phyloP scores from a whole-genome alignment of 805 yeast species.

The Spathaspora girioi region DNA sequence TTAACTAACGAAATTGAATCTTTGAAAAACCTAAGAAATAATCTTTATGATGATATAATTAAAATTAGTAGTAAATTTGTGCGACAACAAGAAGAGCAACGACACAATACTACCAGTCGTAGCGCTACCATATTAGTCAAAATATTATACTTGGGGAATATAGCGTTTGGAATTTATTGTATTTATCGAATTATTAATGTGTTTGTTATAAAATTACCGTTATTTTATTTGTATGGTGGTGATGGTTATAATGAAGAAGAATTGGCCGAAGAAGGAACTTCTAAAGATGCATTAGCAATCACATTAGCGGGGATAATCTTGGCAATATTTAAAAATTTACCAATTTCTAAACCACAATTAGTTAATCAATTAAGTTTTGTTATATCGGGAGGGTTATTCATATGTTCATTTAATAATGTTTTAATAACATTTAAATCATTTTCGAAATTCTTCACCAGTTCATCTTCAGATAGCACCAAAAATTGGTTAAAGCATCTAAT shows the following conservation, averaged over 20 bases:
- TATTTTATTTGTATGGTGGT: conserved; percentile 12
- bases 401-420: conserved; percentile 65
- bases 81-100: conserved; percentile 13
- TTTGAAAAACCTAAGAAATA: conserved; percentile 25
- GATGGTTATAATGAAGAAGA: conserved; percentile 6
- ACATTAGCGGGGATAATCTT: conserved; percentile 42
- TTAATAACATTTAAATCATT: conserved; percentile 56
- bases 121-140: conserved; percentile 3
- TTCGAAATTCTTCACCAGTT: conserved; percentile 20
- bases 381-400: conserved; percentile 55
- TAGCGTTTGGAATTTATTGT: conserved; percentile 45
- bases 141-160: conserved; percentile 15
- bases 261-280: conserved; percentile 1
- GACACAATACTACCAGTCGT: conserved; percentile 1
- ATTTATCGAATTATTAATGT: conserved; percentile 44
- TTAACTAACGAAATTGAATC: conserved; percentile 38
- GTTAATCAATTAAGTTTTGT: conserved; percentile 47
- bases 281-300: conserved; percentile 45
- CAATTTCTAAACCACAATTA: conserved; percentile 36
- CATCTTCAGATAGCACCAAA: conserved; percentile 14
- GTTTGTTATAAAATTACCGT: conserved; percentile 38
- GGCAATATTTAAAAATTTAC: conserved; percentile 19
- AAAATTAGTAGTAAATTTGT: conserved; percentile 15
- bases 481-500: conserved; percentile 36
- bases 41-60: conserved; percentile 28